These are phyloP conservation scores for Verticillium nubilum DNA, from an alignment of 2,329 filamentous ascomycete species.

Conservation along the genomic window DNA sequence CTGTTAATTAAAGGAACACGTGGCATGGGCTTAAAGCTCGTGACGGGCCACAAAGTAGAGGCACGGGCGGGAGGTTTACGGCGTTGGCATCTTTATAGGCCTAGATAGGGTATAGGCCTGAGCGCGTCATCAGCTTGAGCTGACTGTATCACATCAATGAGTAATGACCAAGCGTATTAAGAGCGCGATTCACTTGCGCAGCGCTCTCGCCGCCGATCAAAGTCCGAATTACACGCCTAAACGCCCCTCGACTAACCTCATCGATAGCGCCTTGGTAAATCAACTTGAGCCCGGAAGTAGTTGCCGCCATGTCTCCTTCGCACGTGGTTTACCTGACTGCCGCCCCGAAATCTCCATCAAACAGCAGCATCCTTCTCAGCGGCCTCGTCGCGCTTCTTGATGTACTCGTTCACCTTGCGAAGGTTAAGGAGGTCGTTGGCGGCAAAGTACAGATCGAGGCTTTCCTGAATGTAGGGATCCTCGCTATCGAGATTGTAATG, in stretches of 20 bases:
- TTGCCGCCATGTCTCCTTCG: too few species aligned
- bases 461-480: conserved; percentile 5
- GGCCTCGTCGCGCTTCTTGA: neutral
- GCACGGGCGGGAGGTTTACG: neutral
- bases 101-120: neutral
- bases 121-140: neutral
- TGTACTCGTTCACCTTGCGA: conserved; percentile 19
- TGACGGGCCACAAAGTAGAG: neutral
- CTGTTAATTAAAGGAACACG: too few species aligned
- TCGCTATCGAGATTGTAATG: conserved; percentile 9
- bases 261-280: too few species aligned
- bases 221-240: too few species aligned
- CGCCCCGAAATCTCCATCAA: too few species aligned
- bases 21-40: neutral
- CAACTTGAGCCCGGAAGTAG: too few species aligned
- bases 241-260: neutral
- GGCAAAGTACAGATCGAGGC: conserved; percentile 15
- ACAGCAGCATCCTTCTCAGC: neutral
- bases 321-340: too few species aligned
- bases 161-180: neutral
- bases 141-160: neutral
- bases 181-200: too few species aligned
- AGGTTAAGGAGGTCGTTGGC: conserved; percentile 13
- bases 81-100: neutral
- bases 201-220: too few species aligned